Conservation (phyloP, 2,329 filamentous ascomycete species). For the Hypoxylon sp. region DNA sequence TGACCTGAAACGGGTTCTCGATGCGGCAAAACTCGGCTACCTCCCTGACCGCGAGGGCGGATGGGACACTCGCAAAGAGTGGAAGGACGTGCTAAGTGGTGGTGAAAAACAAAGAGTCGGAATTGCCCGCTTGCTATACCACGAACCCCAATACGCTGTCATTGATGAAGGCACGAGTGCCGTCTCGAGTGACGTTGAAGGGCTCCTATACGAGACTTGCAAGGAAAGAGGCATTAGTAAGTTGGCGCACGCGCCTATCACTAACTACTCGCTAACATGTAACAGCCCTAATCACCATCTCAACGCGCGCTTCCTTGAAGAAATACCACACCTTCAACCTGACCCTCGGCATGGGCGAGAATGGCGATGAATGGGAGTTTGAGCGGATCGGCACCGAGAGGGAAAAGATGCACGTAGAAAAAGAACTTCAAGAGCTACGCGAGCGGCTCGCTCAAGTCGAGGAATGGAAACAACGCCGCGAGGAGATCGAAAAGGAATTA, state of each 20-base stretch:
- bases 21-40: conserved; percentile 87
- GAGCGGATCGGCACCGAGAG: conserved; percentile 92
- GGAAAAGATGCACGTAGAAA: conserved; percentile 93
- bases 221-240: conserved; percentile 93
- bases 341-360: conserved; percentile 79
- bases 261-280: conserved; percentile 24
- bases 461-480: conserved; percentile 78
- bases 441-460: conserved; percentile 84
- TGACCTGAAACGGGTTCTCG: conserved; percentile 79
- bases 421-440: conserved; percentile 84
- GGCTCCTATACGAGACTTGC: conserved; percentile 88
- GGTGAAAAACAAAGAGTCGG: conserved; percentile 97
- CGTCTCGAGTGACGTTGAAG: conserved; percentile 93
- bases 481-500: conserved; percentile 85
- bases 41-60: conserved; percentile 91
- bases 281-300: conserved; percentile 91
- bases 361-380: conserved; percentile 89
- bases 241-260: conserved; percentile 42
- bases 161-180: conserved; percentile 96
- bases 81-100: conserved; percentile 97
- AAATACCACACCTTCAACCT: conserved; percentile 96
- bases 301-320: conserved; percentile 91
- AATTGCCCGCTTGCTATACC: conserved; percentile 89
- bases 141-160: conserved; percentile 93
- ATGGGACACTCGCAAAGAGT: conserved; percentile 96